phyloP scores from a whole-genome alignment of 106 monocot species.

The Narthecium ossifragum region DNA sequence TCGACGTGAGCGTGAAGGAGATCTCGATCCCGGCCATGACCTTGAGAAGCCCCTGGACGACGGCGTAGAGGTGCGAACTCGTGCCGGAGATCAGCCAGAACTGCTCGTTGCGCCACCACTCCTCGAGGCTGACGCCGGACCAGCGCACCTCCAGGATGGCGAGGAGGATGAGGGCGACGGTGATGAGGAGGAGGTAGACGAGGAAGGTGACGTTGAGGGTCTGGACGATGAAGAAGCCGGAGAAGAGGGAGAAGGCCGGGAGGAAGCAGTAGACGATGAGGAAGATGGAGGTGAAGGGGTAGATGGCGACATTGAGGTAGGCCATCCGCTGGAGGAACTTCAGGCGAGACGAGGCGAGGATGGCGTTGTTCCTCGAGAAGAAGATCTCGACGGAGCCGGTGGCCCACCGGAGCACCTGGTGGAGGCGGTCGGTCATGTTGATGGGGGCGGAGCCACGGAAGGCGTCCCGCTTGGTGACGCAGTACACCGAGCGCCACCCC shows the following conservation, averaged over 20 bases:
- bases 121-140: conserved; percentile 71
- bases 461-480: conserved; percentile 79
- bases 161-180: conserved; percentile 51
- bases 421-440: conserved; percentile 81
- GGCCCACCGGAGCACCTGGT: conserved; percentile 93
- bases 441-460: conserved; percentile 84
- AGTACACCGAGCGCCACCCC: conserved; percentile 79
- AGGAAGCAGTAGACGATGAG: conserved; percentile 88
- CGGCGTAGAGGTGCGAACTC: conserved; percentile 72
- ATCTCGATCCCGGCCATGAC: conserved; percentile 86
- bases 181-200: conserved; percentile 70
- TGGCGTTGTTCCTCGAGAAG: conserved; percentile 84
- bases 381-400: conserved; percentile 92
- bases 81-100: conserved; percentile 93
- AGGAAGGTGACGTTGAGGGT: conserved; percentile 67
- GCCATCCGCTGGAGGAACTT: conserved; percentile 72
- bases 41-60: conserved; percentile 73
- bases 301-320: conserved; percentile 88
- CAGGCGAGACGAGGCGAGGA: conserved; percentile 50
- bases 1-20: conserved; percentile 80
- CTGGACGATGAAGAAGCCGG: conserved; percentile 79
- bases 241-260: conserved; percentile 84
- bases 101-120: conserved; percentile 78
- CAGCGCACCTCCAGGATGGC: conserved; percentile 81
- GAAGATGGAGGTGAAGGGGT: conserved; percentile 92